Conservation (phyloP, 441 rosid species). For the Macaranga tanarius region DNA sequence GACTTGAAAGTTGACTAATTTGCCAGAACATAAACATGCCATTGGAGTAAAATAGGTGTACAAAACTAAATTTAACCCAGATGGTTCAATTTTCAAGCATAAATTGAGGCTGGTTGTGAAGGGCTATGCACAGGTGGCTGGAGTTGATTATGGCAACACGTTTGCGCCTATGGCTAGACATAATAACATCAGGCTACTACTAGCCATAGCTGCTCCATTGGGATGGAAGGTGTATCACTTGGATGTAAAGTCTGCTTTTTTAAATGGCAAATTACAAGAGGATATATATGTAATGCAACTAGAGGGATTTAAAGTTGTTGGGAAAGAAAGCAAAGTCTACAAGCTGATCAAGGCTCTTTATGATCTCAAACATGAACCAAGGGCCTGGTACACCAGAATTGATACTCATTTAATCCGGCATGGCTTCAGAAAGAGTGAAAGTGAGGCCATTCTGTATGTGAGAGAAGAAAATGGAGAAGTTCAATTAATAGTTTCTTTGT, state of each 20-base stretch:
- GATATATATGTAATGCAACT: too few species aligned
- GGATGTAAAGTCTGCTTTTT: too few species aligned
- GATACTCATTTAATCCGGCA: background rate
- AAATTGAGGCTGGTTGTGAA: too few species aligned
- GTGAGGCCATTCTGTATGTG: background rate
- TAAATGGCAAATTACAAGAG: too few species aligned
- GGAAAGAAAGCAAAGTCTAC: too few species aligned
- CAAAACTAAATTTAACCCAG: too few species aligned
- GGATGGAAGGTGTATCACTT: too few species aligned
- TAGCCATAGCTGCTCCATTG: too few species aligned
- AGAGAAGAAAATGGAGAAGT: too few species aligned
- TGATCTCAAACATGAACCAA: background rate
- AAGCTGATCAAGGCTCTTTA: background rate
- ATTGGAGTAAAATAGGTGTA: background rate
- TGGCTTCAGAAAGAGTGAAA: background rate
- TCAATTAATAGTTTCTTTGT: background rate
- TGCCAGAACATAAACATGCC: background rate
- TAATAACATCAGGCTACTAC: too few species aligned
- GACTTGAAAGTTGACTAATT: background rate
- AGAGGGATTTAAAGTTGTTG: too few species aligned
- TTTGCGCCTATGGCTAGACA: background rate
- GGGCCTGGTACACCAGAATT: background rate
- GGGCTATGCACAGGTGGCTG: background rate
- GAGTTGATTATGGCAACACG: background rate
- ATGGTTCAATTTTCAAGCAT: background rate